Percentiles rank a stretch among this genome's conserved stretches.
Evolutionary conservation across 768 basidiomycete species (phyloP).

Genomic region (Xanthoconium stramineum): DNA sequence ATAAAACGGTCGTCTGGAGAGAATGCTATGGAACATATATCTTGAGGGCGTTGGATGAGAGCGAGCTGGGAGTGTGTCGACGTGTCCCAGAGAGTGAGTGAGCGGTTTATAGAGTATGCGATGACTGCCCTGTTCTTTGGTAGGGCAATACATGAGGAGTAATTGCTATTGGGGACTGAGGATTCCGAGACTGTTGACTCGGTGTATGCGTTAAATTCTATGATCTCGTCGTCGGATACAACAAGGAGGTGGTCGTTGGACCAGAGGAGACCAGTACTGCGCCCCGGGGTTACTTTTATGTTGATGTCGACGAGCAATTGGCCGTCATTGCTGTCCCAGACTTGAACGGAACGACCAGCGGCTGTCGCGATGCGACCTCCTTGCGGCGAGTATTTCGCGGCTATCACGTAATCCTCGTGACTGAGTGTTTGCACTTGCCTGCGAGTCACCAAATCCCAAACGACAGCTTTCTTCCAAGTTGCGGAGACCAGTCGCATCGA

Average conservation of each 20-base stretch:
- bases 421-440: too few relatives aligned
- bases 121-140: neutral
- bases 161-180: neutral
- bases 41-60: neutral
- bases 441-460: too few relatives aligned
- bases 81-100: neutral
- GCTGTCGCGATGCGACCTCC: neutral
- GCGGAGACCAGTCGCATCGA: too few relatives aligned
- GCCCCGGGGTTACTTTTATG: neutral
- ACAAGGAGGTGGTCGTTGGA: neutral
- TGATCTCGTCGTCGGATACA: neutral
- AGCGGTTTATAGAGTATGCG: neutral
- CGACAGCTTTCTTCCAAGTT: too few relatives aligned
- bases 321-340: neutral
- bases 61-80: too few relatives aligned
- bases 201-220: neutral
- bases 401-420: too few relatives aligned
- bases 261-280: neutral
- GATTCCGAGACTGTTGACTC: neutral
- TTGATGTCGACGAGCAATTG: neutral
- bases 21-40: neutral
- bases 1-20: neutral
- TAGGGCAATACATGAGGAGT: neutral
- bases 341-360: neutral
- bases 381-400: neutral